A percentile compares a stretch with the other conserved stretches of the same genome.
phyloP scores from a whole-genome alignment of 2,329 filamentous ascomycete species.

The Uncinocarpus reesii region DNA sequence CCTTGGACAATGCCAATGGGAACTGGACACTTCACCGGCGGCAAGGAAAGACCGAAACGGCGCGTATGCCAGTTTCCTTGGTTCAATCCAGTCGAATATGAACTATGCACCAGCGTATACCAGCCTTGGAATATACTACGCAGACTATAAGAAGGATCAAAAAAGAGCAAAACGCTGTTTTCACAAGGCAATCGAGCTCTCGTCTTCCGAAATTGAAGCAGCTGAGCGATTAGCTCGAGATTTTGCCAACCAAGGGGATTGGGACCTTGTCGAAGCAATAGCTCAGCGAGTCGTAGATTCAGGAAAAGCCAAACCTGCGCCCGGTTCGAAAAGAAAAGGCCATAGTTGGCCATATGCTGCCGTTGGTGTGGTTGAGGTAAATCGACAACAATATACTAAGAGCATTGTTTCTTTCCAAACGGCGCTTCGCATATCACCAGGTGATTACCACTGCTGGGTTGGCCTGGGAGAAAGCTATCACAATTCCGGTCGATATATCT shows the following conservation, averaged over 20 bases:
- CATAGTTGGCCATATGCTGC: conserved; percentile 95
- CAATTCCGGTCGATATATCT: conserved; percentile 82
- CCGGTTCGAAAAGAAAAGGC: conserved; percentile 84
- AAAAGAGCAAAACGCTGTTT: conserved; percentile 84
- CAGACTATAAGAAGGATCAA: conserved; percentile 80
- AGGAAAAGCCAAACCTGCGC: conserved; percentile 80
- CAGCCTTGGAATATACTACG: conserved; percentile 79
- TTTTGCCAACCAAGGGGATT: conserved; percentile 84
- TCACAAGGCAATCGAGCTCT: conserved; percentile 91
- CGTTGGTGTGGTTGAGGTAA: conserved; percentile 85
- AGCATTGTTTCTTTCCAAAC: conserved; percentile 88
- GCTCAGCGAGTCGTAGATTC: conserved; percentile 86
- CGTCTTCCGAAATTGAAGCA: conserved; percentile 71
- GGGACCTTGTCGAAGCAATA: conserved; percentile 91
- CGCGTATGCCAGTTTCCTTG: conserved; percentile 73
- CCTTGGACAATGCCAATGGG: conserved; percentile 78
- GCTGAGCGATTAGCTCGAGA: conserved; percentile 75
- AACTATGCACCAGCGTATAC: conserved; percentile 88
- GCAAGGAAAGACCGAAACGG: conserved; percentile 71
- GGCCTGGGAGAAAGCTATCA: conserved; percentile 96
- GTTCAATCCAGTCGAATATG: conserved; percentile 72
- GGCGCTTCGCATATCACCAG: conserved; percentile 69
- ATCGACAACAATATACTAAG: conserved; percentile 80
- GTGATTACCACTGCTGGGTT: conserved; percentile 92
- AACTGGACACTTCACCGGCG: conserved; percentile 60